A percentile compares a stretch with the other conserved stretches of the same genome.
These are phyloP conservation scores for Bidens hawaiensis DNA, from an alignment of 140 eudicot species.

Conservation along the genomic window DNA sequence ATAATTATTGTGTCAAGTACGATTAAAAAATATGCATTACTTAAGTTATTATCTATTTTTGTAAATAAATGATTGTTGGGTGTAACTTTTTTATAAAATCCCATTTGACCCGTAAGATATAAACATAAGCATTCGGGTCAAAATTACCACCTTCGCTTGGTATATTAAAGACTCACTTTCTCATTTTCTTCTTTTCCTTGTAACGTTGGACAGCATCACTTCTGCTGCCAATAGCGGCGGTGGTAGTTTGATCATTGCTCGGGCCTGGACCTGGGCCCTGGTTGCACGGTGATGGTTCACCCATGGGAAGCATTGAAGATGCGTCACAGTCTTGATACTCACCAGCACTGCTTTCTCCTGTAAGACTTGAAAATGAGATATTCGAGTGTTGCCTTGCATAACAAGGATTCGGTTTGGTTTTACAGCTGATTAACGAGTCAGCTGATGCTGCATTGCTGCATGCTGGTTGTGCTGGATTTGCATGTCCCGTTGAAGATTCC, in stretches of 20 bases:
- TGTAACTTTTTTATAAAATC: too few species aligned
- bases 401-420: conserved; percentile 70
- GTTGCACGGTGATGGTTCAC: conserved; percentile 76
- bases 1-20: too few species aligned
- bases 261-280: conserved; percentile 31
- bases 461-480: conserved; percentile 46
- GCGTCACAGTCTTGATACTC: conserved; percentile 94
- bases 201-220: conserved; percentile 80
- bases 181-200: conserved; percentile 82
- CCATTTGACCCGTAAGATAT: too few species aligned
- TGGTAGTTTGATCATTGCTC: conserved; percentile 25
- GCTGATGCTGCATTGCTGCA: conserved; percentile 90
- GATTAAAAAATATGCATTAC: too few species aligned
- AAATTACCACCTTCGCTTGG: not conserved
- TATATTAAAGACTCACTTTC: conserved; percentile 56
- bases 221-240: conserved; percentile 59
- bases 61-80: too few species aligned
- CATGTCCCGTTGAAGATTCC: conserved; percentile 56
- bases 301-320: conserved; percentile 63
- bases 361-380: conserved; percentile 75
- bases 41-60: too few species aligned
- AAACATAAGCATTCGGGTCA: not conserved
- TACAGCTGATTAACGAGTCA: conserved; percentile 72
- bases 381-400: conserved; percentile 57
- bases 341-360: conserved; percentile 75